phyloP scores from a whole-genome alignment of 306 rosid genomes.

The Medicago arabica region DNA sequence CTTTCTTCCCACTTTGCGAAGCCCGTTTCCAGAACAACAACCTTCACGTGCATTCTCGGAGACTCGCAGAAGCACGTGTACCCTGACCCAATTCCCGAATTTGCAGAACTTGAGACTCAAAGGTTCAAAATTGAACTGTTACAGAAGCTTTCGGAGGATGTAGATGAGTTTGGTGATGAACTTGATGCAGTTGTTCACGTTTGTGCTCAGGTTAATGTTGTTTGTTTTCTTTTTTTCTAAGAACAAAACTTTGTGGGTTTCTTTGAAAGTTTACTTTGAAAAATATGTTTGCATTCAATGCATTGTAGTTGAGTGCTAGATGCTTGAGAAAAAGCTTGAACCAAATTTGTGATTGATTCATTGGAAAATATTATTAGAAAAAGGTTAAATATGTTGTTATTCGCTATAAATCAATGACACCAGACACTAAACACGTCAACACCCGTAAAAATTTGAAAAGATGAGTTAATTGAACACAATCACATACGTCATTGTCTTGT shows the following conservation, averaged over 20 bases:
- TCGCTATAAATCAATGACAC: too few relatives aligned
- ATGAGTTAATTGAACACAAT: too few relatives aligned
- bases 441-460: too few relatives aligned
- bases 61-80: conserved; percentile 49
- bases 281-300: background rate
- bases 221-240: conserved; percentile 9
- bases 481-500: too few relatives aligned
- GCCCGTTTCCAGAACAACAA: conserved; percentile 36
- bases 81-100: conserved; percentile 68
- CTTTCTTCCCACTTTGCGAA: background rate
- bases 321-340: conserved; percentile 46
- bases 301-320: conserved; percentile 10
- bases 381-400: background rate
- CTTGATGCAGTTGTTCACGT: conserved; percentile 58
- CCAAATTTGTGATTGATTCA: background rate
- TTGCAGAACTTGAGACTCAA: conserved; percentile 60
- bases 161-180: conserved; percentile 63
- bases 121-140: conserved; percentile 62
- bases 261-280: background rate
- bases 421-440: too few relatives aligned
- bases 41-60: conserved; percentile 35
- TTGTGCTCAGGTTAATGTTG: conserved; percentile 61
- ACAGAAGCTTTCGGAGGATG: conserved; percentile 56
- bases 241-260: background rate
- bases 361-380: background rate